phyloP scores from a whole-genome alignment of 176 grass and related monocot genomes.

The Triticum timopheevii region DNA sequence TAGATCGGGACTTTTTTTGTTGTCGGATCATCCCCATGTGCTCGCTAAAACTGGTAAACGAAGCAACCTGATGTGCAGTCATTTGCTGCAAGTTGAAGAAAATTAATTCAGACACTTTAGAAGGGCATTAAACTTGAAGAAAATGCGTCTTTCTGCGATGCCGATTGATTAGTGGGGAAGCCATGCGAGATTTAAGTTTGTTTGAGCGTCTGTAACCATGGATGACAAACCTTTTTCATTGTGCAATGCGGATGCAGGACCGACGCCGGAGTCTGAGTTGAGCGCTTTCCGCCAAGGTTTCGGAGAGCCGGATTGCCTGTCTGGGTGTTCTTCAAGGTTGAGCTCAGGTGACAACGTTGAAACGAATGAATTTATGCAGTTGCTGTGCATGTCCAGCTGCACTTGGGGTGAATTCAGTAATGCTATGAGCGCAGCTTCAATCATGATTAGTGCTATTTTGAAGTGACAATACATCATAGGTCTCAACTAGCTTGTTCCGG shows the following conservation, averaged over 20 bases:
- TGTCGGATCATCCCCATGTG: not conserved
- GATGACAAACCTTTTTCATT: not conserved
- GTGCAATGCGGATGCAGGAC: constrained; percentile 3
- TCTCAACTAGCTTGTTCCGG: not conserved
- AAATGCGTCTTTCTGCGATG: not conserved
- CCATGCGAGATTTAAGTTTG: not conserved
- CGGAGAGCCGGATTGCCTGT: not conserved
- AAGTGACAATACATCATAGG: not conserved
- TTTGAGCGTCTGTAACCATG: not conserved
- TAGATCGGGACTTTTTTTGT: not conserved
- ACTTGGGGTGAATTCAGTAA: not conserved
- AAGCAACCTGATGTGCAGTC: not conserved
- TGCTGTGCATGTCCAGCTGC: not conserved
- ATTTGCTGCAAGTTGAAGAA: not conserved
- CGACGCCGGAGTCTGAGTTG: not conserved
- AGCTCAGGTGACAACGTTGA: not conserved
- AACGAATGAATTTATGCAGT: not conserved
- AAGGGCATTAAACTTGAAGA: not conserved
- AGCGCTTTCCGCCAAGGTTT: not conserved
- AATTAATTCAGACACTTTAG: not conserved
- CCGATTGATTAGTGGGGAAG: not conserved
- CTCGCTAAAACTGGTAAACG: not conserved
- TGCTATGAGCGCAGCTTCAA: not conserved
- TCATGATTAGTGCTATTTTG: not conserved
- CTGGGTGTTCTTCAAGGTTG: not conserved